Evolutionary conservation across 129 eudicot species (phyloP).

Genomic region (Flaveria trinervia): DNA sequence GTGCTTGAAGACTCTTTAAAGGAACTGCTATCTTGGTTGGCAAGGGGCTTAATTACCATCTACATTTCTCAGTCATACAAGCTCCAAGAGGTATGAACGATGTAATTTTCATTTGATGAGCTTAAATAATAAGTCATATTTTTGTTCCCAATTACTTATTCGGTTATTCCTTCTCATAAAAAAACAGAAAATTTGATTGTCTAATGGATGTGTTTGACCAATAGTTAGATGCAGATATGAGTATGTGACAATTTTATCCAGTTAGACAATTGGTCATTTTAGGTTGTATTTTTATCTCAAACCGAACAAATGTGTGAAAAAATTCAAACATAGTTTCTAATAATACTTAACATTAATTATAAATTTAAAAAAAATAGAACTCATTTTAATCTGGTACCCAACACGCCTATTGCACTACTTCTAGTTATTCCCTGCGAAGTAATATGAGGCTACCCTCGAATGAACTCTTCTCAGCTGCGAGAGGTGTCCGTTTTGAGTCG

Average conservation of each 20-base stretch:
- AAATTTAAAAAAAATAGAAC: background rate
- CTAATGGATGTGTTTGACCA: background rate
- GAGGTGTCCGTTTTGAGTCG: background rate
- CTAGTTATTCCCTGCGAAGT: background rate
- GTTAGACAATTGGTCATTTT: background rate
- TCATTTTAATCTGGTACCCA: background rate
- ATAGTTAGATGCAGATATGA: background rate
- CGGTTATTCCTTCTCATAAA: background rate
- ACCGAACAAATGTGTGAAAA: background rate
- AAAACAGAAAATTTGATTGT: background rate
- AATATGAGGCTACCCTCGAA: background rate
- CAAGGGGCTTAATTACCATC: conserved; percentile 66
- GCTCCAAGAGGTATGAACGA: conserved; percentile 58
- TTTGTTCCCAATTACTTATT: background rate
- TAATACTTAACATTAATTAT: background rate
- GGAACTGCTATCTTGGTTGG: conserved; percentile 85
- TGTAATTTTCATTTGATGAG: background rate
- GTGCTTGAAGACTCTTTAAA: conserved; percentile 77
- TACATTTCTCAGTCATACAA: conserved; percentile 70
- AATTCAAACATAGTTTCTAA: background rate
- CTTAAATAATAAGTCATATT: conserved; percentile 3
- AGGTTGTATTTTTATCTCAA: background rate
- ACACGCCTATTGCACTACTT: background rate
- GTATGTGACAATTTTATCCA: background rate
- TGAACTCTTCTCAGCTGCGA: background rate